Percentiles rank a stretch among this genome's conserved stretches.
These are phyloP conservation scores for Scolecobasidium constrictum DNA, from an alignment of 2,329 filamentous ascomycete species.

Conservation along the genomic window DNA sequence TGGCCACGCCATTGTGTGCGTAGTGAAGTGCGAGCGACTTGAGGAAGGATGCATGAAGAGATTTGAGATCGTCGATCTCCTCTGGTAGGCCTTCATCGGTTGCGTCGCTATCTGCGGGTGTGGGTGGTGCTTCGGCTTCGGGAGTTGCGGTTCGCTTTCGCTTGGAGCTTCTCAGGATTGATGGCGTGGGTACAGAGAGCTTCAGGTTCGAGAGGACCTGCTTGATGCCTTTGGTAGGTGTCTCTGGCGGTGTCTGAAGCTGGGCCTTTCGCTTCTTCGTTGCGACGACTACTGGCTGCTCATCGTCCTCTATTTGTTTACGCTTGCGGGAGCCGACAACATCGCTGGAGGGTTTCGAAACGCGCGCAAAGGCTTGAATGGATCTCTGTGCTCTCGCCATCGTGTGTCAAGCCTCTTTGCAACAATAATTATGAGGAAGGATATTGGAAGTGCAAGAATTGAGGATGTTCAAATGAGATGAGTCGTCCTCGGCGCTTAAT, in stretches of 20 bases:
- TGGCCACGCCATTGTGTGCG: constrained; percentile 36
- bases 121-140: constrained; percentile 7
- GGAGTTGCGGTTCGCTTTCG: constrained; percentile 7
- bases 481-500: too few species aligned
- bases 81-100: constrained; percentile 16
- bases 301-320: constrained; percentile 5
- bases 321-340: constrained; percentile 5
- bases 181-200: constrained; percentile 2
- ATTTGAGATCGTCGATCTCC: constrained; percentile 31
- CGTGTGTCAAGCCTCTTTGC: too few species aligned
- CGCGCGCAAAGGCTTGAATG: constrained; percentile 7
- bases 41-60: constrained; percentile 37
- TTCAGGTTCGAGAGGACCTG: constrained; percentile 6
- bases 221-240: constrained; percentile 10
- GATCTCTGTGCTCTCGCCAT: constrained; percentile 6
- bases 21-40: constrained; percentile 38
- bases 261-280: constrained; percentile 3
- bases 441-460: too few species aligned
- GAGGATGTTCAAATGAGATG: too few species aligned
- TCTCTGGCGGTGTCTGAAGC: constrained; percentile 5
- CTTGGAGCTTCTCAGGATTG: constrained; percentile 1
- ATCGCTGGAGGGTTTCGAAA: constrained; percentile 7
- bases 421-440: too few species aligned
- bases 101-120: constrained; percentile 1
- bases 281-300: not conserved